Percentiles rank a stretch among this genome's conserved stretches.
Conservation (phyloP, 805 yeast species). For the Schizosaccharomyces osmophilus region DNA sequence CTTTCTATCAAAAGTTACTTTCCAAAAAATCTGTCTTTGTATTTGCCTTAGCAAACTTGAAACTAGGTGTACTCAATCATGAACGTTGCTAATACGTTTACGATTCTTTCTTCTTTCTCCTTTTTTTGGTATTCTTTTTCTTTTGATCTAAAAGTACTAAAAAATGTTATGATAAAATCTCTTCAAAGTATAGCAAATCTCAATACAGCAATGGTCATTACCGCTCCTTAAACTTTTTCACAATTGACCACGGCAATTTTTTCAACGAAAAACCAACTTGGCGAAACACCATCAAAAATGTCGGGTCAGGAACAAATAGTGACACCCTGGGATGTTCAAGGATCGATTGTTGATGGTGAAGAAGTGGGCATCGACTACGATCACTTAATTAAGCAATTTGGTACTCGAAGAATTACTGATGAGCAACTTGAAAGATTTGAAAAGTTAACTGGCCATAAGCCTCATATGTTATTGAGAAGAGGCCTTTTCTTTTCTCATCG, state of each 20-base stretch:
- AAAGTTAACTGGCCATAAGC: conserved; percentile 64
- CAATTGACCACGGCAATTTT: neutral
- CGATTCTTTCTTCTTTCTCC: too few species aligned
- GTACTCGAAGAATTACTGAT: conserved; percentile 45
- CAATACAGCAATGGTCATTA: too few species aligned
- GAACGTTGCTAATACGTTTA: too few species aligned
- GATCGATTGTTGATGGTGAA: conserved; percentile 87
- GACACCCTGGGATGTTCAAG: conserved; percentile 98
- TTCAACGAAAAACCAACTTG: neutral
- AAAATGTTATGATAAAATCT: too few species aligned
- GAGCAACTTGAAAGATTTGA: conserved; percentile 58
- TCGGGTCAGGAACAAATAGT: conserved; percentile 23
- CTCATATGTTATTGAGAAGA: conserved; percentile 72
- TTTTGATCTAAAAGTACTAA: too few species aligned
- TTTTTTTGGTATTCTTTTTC: too few species aligned
- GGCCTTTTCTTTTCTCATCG: conserved; percentile 48
- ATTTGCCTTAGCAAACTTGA: too few species aligned
- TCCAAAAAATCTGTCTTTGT: too few species aligned
- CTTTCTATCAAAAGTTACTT: too few species aligned
- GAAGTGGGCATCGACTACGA: conserved; percentile 83
- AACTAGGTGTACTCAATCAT: too few species aligned
- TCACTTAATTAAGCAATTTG: conserved; percentile 64
- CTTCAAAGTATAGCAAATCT: too few species aligned
- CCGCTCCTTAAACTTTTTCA: neutral
- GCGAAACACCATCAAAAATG: neutral